Evolutionary conservation across 2,329 filamentous ascomycete species (phyloP), one percentile per base, ranked within the genome.

Genomic region (Colletotrichum cordylinicola): DNA sequence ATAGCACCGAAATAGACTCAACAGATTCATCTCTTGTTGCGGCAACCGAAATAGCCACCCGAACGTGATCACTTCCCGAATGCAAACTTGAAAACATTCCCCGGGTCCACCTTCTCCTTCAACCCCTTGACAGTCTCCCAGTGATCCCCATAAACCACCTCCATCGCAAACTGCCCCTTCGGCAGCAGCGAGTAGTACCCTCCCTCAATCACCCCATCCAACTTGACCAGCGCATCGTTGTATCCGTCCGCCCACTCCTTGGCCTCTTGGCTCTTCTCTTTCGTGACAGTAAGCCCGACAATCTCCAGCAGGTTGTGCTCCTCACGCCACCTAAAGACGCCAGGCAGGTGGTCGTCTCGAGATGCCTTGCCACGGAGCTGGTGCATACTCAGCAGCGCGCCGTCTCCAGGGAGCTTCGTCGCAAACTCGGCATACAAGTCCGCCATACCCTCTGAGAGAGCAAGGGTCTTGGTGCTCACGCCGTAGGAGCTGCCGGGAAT

Each of bases 271-370:
- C 79, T 78, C 4, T 80, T 79, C 16, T 82, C 79, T 18, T 74
- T 66, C 4, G 78, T 77, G 18, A 58, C 33, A 1, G 80, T 78
- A 31, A 78, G 78, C 1, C 82, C 77, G 1, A 86, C 52, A 29
- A 86, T 79, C 76, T 86, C 84, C 8, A 86, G n/a, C 77, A 85
- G 79, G 62, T 82, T 80, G 73, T 86, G 84, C 15, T 82, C 80
- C 2, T 79, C 74, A 31, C 83, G 77, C 9, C 79, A 72, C 24
- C 80, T 79, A 65, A 84, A 83, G 3, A 85, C 80, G 0, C 83
- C 81, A 8, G 79, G 64, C n/a, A 67, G 61, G 35, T 76, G 77
- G 6, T 69, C 69, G 7, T 35, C 73, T 5, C 81, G 78, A 6
- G 80, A 55, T 4, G 61, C 52, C 3, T 31, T 67, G 8, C 65